Evolutionary conservation across 2,329 filamentous ascomycete genomes (phyloP), one percentile per base, ranked within the genome.

Genomic region (Blumeria graminis): DNA sequence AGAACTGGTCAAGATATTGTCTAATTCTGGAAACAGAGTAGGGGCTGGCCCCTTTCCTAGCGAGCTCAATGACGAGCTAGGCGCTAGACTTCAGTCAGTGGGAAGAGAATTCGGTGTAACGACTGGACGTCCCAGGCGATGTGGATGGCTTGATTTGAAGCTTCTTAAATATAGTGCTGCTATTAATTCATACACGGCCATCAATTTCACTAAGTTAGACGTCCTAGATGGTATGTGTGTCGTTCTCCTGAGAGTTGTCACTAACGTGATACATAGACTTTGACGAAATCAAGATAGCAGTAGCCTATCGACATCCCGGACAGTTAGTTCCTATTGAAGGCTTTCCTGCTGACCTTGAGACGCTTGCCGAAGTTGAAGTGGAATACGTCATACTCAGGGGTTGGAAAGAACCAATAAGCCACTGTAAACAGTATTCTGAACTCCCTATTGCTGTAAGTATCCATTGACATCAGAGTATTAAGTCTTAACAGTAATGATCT

Each of bases 241-340:
- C 45, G 11, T 32, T 16, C 18, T 41, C 6, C 22, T 33, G 32
- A 14, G 18, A 22, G 13, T 48, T 50, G 28, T 33, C 14, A 50
- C 55, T 56, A 56, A 56, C 55, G 8, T 14, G 18, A 28, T 46
- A 6, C 53, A 7, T 35, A 56, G 55, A 77, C 35, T 87, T 94
- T 66, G 73, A 77, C 9, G 81, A 79, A 64, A 76, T 93, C 69
- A 84, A 88, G 68, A 73, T 86, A 55, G 84, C 83, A 16, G 77
- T 83, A 13, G 80, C 77, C 1, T 94, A 94, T 70, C 74, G 73
- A 62, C 67, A 72, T 56, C 65, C 69, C 43, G 63, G 67, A 34
- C 70, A 69, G 0, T 69, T 69, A 43, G 65, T 76, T 64, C 69
- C 70, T 56, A 67, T 83, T 10, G 71, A 76, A 18, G 76, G 74